Percentiles rank a stretch among this genome's conserved stretches.
Evolutionary conservation across 2,329 filamentous ascomycete species (phyloP).

Genomic region (Rutstroemia sp.): DNA sequence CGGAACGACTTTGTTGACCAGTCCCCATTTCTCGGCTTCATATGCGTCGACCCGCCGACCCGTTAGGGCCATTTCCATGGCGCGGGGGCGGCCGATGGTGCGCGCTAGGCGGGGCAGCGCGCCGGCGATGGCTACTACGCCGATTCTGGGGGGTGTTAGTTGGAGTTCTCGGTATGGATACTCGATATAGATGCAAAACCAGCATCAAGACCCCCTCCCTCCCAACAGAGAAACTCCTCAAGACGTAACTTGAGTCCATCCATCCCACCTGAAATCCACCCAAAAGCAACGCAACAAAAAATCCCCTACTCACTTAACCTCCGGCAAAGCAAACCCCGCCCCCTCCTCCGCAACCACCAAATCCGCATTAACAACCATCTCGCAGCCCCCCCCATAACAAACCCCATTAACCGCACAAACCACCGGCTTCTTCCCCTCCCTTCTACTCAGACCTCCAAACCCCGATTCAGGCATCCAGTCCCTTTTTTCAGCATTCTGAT

Average conservation of each 20-base stretch:
- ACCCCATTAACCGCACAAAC: conserved; percentile 71
- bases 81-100: conserved; percentile 60
- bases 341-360: conserved; percentile 53
- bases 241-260: no score
- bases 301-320: conserved; percentile 45
- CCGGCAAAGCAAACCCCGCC: conserved; percentile 62
- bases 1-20: conserved; percentile 60
- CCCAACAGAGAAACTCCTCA: no score
- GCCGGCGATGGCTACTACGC: conserved; percentile 64
- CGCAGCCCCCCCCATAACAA: conserved; percentile 68
- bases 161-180: no score
- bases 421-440: conserved; percentile 65
- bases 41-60: conserved; percentile 51
- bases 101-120: conserved; percentile 59
- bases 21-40: conserved; percentile 56
- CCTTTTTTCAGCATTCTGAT: not conserved
- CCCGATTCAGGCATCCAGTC: conserved; percentile 35
- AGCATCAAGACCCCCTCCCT: no score
- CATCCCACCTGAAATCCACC: no score
- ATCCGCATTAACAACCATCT: conserved; percentile 69
- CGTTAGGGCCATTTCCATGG: conserved; percentile 63
- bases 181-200: no score
- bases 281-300: no score
- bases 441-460: conserved; percentile 59
- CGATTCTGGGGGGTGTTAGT: conserved; percentile 33